Evolutionary conservation across 345 rosid species (phyloP).

Genomic region (Rhizophora mangle): DNA sequence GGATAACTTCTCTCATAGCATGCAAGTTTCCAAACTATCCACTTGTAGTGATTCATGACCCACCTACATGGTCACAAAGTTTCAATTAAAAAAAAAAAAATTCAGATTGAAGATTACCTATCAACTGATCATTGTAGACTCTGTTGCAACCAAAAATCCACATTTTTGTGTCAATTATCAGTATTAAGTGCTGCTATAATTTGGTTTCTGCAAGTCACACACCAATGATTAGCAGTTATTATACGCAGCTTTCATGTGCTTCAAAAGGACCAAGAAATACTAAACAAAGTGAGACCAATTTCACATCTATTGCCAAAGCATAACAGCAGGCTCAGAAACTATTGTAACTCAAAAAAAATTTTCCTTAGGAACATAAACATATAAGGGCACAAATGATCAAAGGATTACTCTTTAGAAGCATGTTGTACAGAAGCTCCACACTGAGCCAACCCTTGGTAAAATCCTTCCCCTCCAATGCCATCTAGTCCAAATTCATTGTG

Average conservation of each 20-base stretch:
- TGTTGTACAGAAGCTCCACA: slow-evolving; percentile 68
- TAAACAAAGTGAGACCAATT: background rate
- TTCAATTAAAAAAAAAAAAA: background rate
- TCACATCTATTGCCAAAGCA: background rate
- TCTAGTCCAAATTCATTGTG: slow-evolving; percentile 46
- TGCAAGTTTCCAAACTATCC: slow-evolving; percentile 94
- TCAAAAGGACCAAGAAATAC: too few species aligned
- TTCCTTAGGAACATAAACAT: background rate
- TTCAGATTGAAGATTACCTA: background rate
- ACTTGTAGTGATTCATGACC: slow-evolving; percentile 83
- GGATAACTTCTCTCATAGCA: slow-evolving; percentile 69
- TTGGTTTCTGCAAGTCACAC: background rate
- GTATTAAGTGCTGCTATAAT: background rate
- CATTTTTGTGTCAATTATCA: background rate
- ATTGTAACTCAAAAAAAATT: slow-evolving; percentile 2
- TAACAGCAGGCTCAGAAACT: background rate
- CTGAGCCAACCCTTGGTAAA: slow-evolving; percentile 51
- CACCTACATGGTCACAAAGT: slow-evolving; percentile 45
- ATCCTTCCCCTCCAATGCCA: slow-evolving; percentile 52
- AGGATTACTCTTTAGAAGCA: slow-evolving; percentile 60
- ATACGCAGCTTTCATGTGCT: too few species aligned
- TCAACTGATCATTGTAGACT: background rate
- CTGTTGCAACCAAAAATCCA: background rate
- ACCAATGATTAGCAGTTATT: background rate
- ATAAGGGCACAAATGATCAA: slow-evolving; percentile 18